These are phyloP conservation scores for Diaporthe sp. DNA, from an alignment of 2,329 filamentous ascomycete genomes.

Conservation along the genomic window DNA sequence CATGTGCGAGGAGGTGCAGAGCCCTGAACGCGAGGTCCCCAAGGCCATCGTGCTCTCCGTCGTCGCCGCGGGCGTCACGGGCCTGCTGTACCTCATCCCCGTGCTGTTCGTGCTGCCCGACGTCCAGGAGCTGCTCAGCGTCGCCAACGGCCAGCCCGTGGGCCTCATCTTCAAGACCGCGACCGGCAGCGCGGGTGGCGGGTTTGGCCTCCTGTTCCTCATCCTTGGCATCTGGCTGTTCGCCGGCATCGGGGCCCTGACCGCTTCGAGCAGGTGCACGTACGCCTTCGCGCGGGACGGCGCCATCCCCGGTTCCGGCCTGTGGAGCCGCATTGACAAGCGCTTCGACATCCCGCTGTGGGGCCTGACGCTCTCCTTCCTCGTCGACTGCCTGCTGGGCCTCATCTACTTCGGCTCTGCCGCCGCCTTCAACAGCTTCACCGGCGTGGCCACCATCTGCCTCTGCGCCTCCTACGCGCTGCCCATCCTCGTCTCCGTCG, in stretches of 20 bases:
- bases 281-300: constrained; percentile 83
- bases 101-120: constrained; percentile 83
- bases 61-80: constrained; percentile 75
- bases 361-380: constrained; percentile 76
- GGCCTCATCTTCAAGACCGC: constrained; percentile 81
- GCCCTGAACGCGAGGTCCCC: constrained; percentile 77
- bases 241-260: constrained; percentile 80
- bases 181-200: constrained; percentile 79
- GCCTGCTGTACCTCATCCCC: constrained; percentile 77
- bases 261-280: constrained; percentile 80
- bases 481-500: constrained; percentile 78
- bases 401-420: constrained; percentile 85
- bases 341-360: constrained; percentile 78
- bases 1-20: constrained; percentile 81
- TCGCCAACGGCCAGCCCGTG: constrained; percentile 82
- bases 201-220: constrained; percentile 81
- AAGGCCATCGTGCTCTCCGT: constrained; percentile 80
- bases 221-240: constrained; percentile 84
- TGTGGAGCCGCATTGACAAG: constrained; percentile 77
- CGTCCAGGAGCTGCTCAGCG: constrained; percentile 72
- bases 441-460: constrained; percentile 84
- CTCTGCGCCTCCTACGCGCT: constrained; percentile 82
- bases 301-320: constrained; percentile 76
- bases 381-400: constrained; percentile 78
- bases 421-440: constrained; percentile 85